phyloP scores from a whole-genome alignment of 345 rosid genomes.

The Lepidium didymum region DNA sequence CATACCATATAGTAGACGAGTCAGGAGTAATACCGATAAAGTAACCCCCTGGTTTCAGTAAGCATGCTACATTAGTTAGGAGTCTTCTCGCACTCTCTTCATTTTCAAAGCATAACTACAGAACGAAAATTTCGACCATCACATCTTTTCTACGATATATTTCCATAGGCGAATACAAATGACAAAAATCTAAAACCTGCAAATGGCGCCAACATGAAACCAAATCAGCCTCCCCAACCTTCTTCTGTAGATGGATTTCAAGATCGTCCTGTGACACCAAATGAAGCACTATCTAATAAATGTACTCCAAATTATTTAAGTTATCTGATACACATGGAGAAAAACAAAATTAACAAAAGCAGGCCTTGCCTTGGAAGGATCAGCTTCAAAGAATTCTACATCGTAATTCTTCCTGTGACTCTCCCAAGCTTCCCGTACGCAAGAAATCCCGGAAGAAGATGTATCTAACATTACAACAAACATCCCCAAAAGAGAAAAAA shows the following conservation, averaged over 20 bases:
- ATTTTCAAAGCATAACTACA: conserved; percentile 82
- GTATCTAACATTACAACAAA: conserved; percentile 34
- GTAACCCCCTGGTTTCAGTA: conserved; percentile 95
- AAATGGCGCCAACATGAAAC: conserved; percentile 93
- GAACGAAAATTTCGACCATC: background rate
- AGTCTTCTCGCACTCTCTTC: conserved; percentile 93
- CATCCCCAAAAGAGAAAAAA: background rate
- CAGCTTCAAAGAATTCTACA: conserved; percentile 74
- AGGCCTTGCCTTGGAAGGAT: conserved; percentile 61
- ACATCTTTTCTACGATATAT: background rate
- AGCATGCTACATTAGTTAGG: conserved; percentile 64
- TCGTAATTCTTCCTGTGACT: conserved; percentile 56
- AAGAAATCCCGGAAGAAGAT: conserved; percentile 53
- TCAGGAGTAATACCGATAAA: conserved; percentile 95
- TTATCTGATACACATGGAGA: background rate
- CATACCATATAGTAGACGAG: conserved; percentile 98
- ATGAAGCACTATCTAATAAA: background rate
- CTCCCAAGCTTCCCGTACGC: conserved; percentile 69
- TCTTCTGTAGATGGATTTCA: conserved; percentile 52
- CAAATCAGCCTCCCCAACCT: conserved; percentile 55
- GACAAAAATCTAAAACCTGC: conserved; percentile 44
- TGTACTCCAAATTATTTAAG: background rate
- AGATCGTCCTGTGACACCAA: conserved; percentile 50
- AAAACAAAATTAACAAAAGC: background rate
- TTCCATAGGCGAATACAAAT: background rate